Percentiles rank a stretch among this genome's conserved stretches.
Evolutionary conservation across 495 filamentous ascomycete genomes (phyloP).

Genomic region (Symbiotaphrina buchneri): DNA sequence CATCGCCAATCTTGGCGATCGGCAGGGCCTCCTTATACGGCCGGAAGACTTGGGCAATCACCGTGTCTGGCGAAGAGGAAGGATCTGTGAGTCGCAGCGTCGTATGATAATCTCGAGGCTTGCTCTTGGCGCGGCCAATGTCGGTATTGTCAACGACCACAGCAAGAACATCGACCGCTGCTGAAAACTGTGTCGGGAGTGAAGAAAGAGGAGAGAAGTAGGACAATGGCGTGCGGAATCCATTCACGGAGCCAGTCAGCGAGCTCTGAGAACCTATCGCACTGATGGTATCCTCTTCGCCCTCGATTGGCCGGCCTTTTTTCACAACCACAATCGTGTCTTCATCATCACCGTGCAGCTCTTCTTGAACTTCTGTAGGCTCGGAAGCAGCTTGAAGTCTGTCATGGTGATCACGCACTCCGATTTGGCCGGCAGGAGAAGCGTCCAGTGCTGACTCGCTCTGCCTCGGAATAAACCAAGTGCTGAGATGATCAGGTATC

Average conservation of each 20-base stretch:
- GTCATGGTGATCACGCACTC: too few relatives aligned
- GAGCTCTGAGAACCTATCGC: neutral
- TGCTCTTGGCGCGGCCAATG: conserved; percentile 34
- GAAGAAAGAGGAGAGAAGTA: conserved; percentile 48
- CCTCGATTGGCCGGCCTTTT: neutral
- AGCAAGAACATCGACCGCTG: conserved; percentile 40
- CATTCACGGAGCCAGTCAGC: conserved; percentile 11
- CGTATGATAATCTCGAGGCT: conserved; percentile 45
- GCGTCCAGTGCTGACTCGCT: too few relatives aligned
- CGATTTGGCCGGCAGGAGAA: too few relatives aligned
- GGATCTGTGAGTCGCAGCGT: conserved; percentile 50
- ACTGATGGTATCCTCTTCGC: neutral
- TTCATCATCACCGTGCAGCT: neutral
- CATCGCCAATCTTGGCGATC: conserved; percentile 41
- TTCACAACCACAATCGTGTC: neutral
- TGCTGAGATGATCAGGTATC: too few relatives aligned
- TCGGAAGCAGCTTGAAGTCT: too few relatives aligned
- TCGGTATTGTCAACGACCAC: conserved; percentile 33
- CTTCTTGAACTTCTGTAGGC: neutral
- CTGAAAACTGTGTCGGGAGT: conserved; percentile 29
- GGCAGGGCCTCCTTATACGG: conserved; percentile 54
- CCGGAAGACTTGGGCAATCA: conserved; percentile 46
- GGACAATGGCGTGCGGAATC: conserved; percentile 35
- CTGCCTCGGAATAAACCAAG: too few relatives aligned
- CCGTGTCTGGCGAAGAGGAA: conserved; percentile 12